Conservation (phyloP, 2,329 filamentous ascomycete species). For the Fusarium transvaalense region DNA sequence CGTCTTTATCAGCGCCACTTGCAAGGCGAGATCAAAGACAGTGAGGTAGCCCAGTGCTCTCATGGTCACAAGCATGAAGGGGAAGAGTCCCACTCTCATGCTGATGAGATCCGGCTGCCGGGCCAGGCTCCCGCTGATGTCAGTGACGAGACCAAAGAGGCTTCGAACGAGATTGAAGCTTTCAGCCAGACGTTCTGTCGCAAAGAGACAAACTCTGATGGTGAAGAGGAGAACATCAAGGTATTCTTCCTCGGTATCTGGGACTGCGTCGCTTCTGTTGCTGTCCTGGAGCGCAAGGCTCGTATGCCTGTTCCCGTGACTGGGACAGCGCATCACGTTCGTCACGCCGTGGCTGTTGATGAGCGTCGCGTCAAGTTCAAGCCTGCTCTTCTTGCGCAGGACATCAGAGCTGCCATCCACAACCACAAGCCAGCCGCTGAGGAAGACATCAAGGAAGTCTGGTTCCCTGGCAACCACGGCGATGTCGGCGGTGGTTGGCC, state of each 20-base stretch:
- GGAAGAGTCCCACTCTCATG: not conserved
- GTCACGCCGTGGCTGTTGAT: slow-evolving; percentile 66
- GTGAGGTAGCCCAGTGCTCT: slow-evolving; percentile 38
- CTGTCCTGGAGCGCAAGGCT: slow-evolving; percentile 56
- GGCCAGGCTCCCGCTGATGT: slow-evolving; percentile 39
- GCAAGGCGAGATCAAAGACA: slow-evolving; percentile 54
- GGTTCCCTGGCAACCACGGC: slow-evolving; percentile 67
- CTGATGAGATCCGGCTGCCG: slow-evolving; percentile 32
- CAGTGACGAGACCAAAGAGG: slow-evolving; percentile 43
- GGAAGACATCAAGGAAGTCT: slow-evolving; percentile 63
- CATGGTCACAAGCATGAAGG: slow-evolving; percentile 5
- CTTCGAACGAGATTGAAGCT: slow-evolving; percentile 56
- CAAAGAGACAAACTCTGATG: slow-evolving; percentile 44
- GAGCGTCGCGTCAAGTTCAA: slow-evolving; percentile 69
- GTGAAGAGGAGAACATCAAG: slow-evolving; percentile 55
- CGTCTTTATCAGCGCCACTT: slow-evolving; percentile 59
- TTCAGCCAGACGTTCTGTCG: slow-evolving; percentile 64
- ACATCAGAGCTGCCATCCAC: slow-evolving; percentile 48
- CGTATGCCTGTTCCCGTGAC: slow-evolving; percentile 55
- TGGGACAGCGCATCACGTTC: slow-evolving; percentile 60
- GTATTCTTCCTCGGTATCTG: slow-evolving; percentile 68
- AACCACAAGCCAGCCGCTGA: slow-evolving; percentile 30
- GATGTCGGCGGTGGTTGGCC: slow-evolving; percentile 68
- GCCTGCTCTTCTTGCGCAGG: slow-evolving; percentile 61
- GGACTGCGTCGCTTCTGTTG: slow-evolving; percentile 66